Conservation (phyloP, 345 rosid species). For the Ailanthus altissimus region DNA sequence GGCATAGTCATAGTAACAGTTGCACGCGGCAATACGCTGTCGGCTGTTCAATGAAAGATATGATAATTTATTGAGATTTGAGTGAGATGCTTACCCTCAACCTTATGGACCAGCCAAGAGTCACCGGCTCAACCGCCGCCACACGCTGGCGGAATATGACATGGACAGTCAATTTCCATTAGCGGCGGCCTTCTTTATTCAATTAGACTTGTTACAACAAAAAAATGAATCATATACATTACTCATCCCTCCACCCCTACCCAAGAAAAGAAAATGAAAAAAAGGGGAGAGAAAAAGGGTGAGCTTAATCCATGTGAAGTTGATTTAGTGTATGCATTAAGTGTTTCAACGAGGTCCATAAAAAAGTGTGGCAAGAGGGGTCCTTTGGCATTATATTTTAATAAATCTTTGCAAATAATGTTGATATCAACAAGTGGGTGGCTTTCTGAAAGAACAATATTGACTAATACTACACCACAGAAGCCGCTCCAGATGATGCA, state of each 20-base stretch:
- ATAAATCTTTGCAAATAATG: background rate
- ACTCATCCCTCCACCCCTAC: too few relatives aligned
- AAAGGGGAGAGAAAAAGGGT: too few relatives aligned
- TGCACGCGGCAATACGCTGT: background rate
- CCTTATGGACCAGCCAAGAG: conserved; percentile 7
- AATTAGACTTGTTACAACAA: too few relatives aligned
- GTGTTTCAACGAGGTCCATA: too few relatives aligned
- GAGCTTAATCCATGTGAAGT: too few relatives aligned
- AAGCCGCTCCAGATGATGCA: background rate
- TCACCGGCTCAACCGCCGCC: background rate
- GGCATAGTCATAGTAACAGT: background rate
- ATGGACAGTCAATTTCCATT: too few relatives aligned
- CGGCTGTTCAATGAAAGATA: background rate
- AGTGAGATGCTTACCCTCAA: background rate
- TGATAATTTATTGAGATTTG: background rate
- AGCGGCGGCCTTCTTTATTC: too few relatives aligned
- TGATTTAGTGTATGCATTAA: too few relatives aligned
- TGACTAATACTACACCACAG: background rate
- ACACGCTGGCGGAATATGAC: background rate
- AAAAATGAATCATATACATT: too few relatives aligned
- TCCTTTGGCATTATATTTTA: background rate
- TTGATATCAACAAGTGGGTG: background rate
- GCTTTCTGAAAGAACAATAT: too few relatives aligned
- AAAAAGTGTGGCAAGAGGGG: too few relatives aligned
- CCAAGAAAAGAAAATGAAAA: too few relatives aligned